Evolutionary conservation across 805 yeast genomes (phyloP).

Genomic region (Yueomyces sinensis): DNA sequence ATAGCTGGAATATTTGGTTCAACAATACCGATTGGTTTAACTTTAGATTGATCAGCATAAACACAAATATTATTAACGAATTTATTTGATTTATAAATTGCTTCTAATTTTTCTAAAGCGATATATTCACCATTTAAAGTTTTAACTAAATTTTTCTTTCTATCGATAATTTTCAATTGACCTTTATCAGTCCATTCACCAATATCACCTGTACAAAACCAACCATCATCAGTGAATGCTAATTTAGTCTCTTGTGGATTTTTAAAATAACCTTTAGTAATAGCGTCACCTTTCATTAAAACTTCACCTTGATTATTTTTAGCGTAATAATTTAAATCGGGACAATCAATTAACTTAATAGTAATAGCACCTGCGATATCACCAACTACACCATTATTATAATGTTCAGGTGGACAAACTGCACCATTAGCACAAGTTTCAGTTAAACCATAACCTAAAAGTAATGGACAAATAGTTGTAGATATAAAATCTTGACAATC

Average conservation of each 20-base stretch:
- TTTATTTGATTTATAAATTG: conserved; percentile 74
- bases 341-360: conserved; percentile 79
- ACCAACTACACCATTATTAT: conserved; percentile 72
- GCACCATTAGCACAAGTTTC: conserved; percentile 89
- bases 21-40: conserved; percentile 85
- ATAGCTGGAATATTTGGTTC: conserved; percentile 65
- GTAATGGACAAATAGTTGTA: conserved; percentile 68
- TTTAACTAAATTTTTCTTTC: conserved; percentile 91
- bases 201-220: conserved; percentile 96
- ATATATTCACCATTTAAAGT: conserved; percentile 95
- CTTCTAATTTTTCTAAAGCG: conserved; percentile 89
- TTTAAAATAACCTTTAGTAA: conserved; percentile 66
- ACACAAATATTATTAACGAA: conserved; percentile 75
- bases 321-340: conserved; percentile 84
- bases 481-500: conserved; percentile 76
- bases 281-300: conserved; percentile 60
- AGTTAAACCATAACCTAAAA: conserved; percentile 92
- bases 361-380: conserved; percentile 72
- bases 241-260: conserved; percentile 69
- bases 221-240: conserved; percentile 71
- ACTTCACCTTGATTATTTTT: conserved; percentile 90
- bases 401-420: conserved; percentile 47
- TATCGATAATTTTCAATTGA: conserved; percentile 72
- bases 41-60: conserved; percentile 78
- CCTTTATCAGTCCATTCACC: conserved; percentile 85